Percentiles rank a stretch among this genome's conserved stretches.
Evolutionary conservation across 768 basidiomycete species (phyloP).

Genomic region (Porphyrellus cyaneotinctus): DNA sequence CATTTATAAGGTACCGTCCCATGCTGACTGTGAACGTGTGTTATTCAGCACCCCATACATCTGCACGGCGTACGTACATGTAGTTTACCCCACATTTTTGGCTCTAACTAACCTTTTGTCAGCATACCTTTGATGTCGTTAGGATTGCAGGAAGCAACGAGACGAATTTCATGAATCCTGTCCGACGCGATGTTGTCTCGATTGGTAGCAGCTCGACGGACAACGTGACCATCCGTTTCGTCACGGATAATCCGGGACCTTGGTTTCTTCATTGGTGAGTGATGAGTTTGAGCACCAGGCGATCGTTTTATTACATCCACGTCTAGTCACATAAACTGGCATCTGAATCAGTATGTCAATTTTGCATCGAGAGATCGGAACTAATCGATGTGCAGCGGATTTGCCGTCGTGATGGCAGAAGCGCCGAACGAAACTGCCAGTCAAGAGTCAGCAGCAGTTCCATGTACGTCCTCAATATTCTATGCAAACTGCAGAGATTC

Average conservation of each 20-base stretch:
- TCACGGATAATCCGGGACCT: slow-evolving; percentile 63
- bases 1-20: background rate
- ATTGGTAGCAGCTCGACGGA: slow-evolving; percentile 29
- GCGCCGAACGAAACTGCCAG: slow-evolving; percentile 1
- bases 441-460: slow-evolving; percentile 12
- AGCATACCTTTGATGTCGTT: slow-evolving; percentile 36
- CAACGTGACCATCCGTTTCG: slow-evolving; percentile 54
- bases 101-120: background rate
- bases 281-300: background rate
- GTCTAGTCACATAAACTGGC: slow-evolving; percentile 20
- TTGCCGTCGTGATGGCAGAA: slow-evolving; percentile 29
- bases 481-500: background rate
- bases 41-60: slow-evolving; percentile 37
- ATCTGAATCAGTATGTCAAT: slow-evolving; percentile 16
- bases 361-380: background rate
- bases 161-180: slow-evolving; percentile 35
- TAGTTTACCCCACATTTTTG: background rate
- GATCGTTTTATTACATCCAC: background rate
- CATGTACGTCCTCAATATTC: slow-evolving; percentile 12
- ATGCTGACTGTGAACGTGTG: background rate
- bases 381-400: slow-evolving; percentile 10
- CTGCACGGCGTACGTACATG: slow-evolving; percentile 41
- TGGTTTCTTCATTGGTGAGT: slow-evolving; percentile 28
- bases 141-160: slow-evolving; percentile 18
- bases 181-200: slow-evolving; percentile 32